A percentile compares a stretch with the other conserved stretches of the same genome.
Conservation (phyloP, 2,329 filamentous ascomycete genomes). For the Lithohypha guttulata region DNA sequence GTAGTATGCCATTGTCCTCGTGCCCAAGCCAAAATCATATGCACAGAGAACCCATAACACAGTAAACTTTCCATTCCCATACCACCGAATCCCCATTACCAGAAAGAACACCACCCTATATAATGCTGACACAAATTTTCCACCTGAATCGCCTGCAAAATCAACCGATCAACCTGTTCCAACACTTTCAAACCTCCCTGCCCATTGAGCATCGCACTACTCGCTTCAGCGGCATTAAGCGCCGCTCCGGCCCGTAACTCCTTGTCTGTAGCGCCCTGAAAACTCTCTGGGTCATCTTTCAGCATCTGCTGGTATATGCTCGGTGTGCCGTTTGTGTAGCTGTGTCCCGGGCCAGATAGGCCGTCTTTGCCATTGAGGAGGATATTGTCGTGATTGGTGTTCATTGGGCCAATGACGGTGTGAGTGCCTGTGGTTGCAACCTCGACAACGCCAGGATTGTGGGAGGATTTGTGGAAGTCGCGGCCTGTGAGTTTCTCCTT, state of each 20-base stretch:
- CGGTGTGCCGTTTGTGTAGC: background rate
- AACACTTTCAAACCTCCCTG: slow-evolving; percentile 60
- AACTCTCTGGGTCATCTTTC: slow-evolving; percentile 6
- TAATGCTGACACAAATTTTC: slow-evolving; percentile 99
- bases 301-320: slow-evolving; percentile 6
- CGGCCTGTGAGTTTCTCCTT: slow-evolving; percentile 90
- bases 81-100: no score
- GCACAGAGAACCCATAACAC: no score
- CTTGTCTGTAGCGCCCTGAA: background rate
- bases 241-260: background rate
- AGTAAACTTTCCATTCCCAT: no score
- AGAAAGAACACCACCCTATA: slow-evolving; percentile 98
- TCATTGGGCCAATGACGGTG: slow-evolving; percentile 8
- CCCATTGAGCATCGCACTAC: no score
- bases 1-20: no score
- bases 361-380: slow-evolving; percentile 1
- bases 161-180: slow-evolving; percentile 84
- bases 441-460: slow-evolving; percentile 2
- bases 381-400: slow-evolving; percentile 7
- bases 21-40: no score
- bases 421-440: slow-evolving; percentile 3
- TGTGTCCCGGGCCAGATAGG: background rate
- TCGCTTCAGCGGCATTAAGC: no score
- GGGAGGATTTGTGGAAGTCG: slow-evolving; percentile 65
- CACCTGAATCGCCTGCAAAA: slow-evolving; percentile 88